Base-by-base conservation (phyloP, 208 protist genomes). In the Angomonas deanei region DNA sequence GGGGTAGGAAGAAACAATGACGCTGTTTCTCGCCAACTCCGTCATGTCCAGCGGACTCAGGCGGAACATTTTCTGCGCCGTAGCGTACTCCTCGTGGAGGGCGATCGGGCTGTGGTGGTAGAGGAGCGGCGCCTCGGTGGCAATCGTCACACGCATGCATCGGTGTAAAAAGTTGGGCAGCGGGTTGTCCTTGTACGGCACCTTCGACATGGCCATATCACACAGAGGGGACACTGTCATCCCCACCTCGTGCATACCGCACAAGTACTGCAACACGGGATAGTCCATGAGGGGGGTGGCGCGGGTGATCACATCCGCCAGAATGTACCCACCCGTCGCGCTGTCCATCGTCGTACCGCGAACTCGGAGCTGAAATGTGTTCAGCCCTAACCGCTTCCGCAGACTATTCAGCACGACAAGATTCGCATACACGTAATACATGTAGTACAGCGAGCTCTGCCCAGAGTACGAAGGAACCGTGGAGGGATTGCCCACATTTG, bases 361-460 rank as follows among this genome's bases (percentile, higher is more conserved):
- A 26, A 93, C 97, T 33, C 98, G 89, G 13, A 99, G 86, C 48
- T 86, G 85, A 59, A 95, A 80, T 6, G 88, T 84, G 59, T 89
- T 86, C 11, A 94, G 64, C 11, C 84, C 84, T 23, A 79, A 77
- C 32, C 76, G 70, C 19, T 70, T 62, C 26, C 97, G 80, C 33
- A 98, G 72, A 36, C 86, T 76, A 78, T 99, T 99, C 42, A 99
- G 78, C 11, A 95, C 80, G 28, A 66, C 68, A 36, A 99, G 63
- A 74, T 99, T 99, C 30, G 97, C 94, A 76, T 98, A 99, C 36
- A 99, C 85, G 77, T 99, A 99, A 79, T 97, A 98, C 31, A 86
- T 74, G 71, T 98, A 99, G 80, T 99, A 99, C 17, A 96, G 73
- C 60, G 97, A 96, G 54, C 97, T 97, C 60, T 97, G 97, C 75